Conservation (phyloP, 192 early-diverging fungal species). For the Linnemannia elongata region DNA sequence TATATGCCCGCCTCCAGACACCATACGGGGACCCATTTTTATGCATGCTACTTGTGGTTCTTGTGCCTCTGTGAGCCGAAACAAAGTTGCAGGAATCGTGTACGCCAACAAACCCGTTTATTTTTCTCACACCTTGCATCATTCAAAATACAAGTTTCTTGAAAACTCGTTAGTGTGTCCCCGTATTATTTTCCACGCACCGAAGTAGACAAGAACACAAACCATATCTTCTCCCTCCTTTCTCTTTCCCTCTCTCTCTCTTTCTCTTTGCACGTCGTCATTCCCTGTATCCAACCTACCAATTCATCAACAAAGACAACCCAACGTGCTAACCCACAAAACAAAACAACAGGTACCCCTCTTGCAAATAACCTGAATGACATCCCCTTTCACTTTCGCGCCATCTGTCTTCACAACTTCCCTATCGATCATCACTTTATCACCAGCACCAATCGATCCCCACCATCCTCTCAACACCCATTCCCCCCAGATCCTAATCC, state of each 20-base stretch:
- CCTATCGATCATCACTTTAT: not conserved
- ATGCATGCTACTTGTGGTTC: not conserved
- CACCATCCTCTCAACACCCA: not conserved
- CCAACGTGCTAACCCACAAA: not conserved
- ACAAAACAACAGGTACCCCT: not conserved
- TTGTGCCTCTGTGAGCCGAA: not conserved
- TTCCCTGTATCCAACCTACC: not conserved
- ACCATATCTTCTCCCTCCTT: not conserved
- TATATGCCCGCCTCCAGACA: no score
- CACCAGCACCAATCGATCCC: no score
- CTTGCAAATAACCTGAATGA: not conserved
- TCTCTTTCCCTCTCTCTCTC: not conserved
- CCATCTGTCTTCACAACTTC: not conserved
- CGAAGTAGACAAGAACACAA: not conserved
- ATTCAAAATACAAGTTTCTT: not conserved
- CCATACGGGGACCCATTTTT: not conserved
- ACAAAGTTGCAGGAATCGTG: not conserved
- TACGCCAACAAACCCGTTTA: conserved; percentile 2
- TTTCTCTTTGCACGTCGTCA: not conserved
- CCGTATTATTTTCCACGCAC: not conserved
- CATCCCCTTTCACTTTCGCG: no score
- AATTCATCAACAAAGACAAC: not conserved
- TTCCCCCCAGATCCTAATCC: not conserved
- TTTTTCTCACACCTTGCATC: not conserved
- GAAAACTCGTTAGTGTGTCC: not conserved